These are phyloP conservation scores for Diaporthe citriasiana DNA, from an alignment of 2,329 filamentous ascomycete genomes.

Conservation along the genomic window DNA sequence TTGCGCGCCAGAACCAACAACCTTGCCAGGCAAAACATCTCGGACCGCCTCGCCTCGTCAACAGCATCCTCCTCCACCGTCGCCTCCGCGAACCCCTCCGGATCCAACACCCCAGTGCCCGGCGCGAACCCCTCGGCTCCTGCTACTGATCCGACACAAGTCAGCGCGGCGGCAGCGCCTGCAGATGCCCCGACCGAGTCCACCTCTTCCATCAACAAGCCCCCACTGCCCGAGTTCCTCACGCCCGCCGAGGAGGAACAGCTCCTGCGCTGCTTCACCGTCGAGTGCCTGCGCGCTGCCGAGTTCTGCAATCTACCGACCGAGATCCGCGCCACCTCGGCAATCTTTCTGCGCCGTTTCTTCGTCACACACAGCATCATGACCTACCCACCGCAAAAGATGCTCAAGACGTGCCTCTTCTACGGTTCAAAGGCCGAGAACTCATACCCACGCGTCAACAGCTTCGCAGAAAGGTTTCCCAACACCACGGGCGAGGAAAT, in stretches of 20 bases:
- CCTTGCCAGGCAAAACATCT: slow-evolving; percentile 76
- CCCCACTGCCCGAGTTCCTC: slow-evolving; percentile 79
- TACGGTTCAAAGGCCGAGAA: slow-evolving; percentile 95
- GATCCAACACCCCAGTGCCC: slow-evolving; percentile 50
- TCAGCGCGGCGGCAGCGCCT: slow-evolving; percentile 31
- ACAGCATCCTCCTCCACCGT: slow-evolving; percentile 61
- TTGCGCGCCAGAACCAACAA: slow-evolving; percentile 85
- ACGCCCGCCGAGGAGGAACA: slow-evolving; percentile 86
- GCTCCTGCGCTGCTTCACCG: slow-evolving; percentile 83
- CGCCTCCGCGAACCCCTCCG: slow-evolving; percentile 48
- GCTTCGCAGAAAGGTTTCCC: slow-evolving; percentile 78
- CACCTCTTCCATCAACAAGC: slow-evolving; percentile 47
- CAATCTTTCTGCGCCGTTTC: slow-evolving; percentile 92
- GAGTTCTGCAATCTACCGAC: slow-evolving; percentile 66
- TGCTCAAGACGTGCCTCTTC: slow-evolving; percentile 92
- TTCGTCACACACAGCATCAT: slow-evolving; percentile 96
- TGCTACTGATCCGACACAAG: slow-evolving; percentile 33
- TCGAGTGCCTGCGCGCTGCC: slow-evolving; percentile 70
- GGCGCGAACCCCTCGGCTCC: slow-evolving; percentile 45
- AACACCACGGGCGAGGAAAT: slow-evolving; percentile 84
- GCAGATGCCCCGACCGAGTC: slow-evolving; percentile 39
- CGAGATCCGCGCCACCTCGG: slow-evolving; percentile 78
- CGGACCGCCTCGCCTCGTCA: slow-evolving; percentile 68
- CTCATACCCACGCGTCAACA: slow-evolving; percentile 74
- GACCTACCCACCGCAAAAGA: slow-evolving; percentile 92